Evolutionary conservation across 441 rosid species (phyloP).

Genomic region (Gossypium lobatum): DNA sequence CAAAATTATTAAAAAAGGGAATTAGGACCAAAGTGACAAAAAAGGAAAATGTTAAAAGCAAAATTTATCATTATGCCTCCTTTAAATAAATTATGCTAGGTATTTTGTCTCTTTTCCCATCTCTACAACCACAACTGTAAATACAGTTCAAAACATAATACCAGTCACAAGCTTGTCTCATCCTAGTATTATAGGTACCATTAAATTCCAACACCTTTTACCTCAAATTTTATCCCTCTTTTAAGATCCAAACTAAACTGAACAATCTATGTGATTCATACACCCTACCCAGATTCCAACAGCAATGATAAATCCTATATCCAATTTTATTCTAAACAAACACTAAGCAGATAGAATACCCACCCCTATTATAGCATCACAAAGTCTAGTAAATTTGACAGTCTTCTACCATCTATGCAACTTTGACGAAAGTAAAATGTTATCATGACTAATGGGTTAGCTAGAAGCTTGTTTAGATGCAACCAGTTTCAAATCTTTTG

Average conservation of each 20-base stretch:
- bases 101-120: neutral
- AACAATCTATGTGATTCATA: neutral
- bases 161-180: neutral
- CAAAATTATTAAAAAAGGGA: too few relatives aligned
- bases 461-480: conserved; percentile 8
- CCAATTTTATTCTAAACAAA: neutral
- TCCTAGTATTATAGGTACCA: neutral
- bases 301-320: neutral
- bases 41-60: too few relatives aligned
- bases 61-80: too few relatives aligned
- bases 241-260: neutral
- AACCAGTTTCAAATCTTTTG: neutral
- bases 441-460: neutral
- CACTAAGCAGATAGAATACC: neutral
- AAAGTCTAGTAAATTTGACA: neutral
- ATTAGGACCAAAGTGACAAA: too few relatives aligned
- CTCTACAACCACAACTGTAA: neutral
- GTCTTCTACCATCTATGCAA: neutral
- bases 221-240: neutral
- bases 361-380: neutral
- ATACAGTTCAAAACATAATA: neutral
- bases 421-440: neutral
- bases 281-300: neutral
- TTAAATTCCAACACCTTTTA: neutral
- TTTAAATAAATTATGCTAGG: neutral